phyloP scores from a whole-genome alignment of 768 basidiomycete genomes.

The Lactarius akahatsu region DNA sequence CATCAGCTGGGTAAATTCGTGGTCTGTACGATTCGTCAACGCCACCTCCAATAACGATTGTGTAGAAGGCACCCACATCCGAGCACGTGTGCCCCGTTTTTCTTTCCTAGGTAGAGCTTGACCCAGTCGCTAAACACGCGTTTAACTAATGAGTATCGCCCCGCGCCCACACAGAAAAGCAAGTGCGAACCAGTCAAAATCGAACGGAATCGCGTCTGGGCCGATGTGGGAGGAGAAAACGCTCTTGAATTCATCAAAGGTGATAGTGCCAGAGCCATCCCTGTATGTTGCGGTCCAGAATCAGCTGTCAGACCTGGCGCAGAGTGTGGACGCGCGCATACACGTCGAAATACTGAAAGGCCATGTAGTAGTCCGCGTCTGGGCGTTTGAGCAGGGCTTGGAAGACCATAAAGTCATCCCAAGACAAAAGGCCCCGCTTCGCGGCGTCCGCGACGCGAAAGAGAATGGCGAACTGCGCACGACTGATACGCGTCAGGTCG shows the following conservation, averaged over 20 bases:
- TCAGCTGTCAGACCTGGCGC: neutral
- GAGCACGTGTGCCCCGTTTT: slow-evolving; percentile 85
- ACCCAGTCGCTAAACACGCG: slow-evolving; percentile 78
- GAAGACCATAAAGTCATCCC: slow-evolving; percentile 96
- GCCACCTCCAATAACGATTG: slow-evolving; percentile 6
- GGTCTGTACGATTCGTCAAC: slow-evolving; percentile 50
- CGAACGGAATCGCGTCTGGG: slow-evolving; percentile 83
- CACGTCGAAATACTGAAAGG: slow-evolving; percentile 96
- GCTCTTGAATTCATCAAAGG: slow-evolving; percentile 92
- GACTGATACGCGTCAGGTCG: slow-evolving; percentile 83
- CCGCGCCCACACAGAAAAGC: neutral
- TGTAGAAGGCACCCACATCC: slow-evolving; percentile 62
- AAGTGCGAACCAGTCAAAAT: slow-evolving; percentile 79
- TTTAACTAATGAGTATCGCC: slow-evolving; percentile 3
- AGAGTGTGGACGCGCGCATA: slow-evolving; percentile 35
- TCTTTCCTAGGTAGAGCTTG: slow-evolving; percentile 92
- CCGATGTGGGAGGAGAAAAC: slow-evolving; percentile 82
- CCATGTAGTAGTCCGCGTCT: slow-evolving; percentile 96
- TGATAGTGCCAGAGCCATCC: slow-evolving; percentile 89
- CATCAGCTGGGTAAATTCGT: slow-evolving; percentile 98
- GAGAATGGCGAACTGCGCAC: slow-evolving; percentile 84
- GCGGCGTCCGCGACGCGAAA: slow-evolving; percentile 86
- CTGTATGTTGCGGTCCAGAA: slow-evolving; percentile 39
- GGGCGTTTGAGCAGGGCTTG: slow-evolving; percentile 91
- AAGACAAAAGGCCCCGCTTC: slow-evolving; percentile 75